A percentile compares a stretch with the other conserved stretches of the same genome.
phyloP scores from a whole-genome alignment of 2,329 filamentous ascomycete species.

The Epichloe glyceriae region DNA sequence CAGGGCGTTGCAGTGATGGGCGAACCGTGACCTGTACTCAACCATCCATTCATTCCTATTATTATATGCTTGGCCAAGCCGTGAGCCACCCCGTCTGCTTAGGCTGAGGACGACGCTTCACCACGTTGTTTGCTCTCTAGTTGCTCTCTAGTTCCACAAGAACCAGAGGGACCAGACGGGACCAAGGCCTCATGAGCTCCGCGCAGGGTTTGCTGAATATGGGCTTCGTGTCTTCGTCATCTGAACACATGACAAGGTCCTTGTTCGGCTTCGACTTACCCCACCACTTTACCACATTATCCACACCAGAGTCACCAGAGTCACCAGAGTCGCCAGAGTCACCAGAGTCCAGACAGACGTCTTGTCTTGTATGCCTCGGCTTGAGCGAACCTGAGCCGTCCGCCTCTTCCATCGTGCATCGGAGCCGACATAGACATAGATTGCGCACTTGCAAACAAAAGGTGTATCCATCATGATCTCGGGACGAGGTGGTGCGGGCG shows the following conservation, averaged over 20 bases:
- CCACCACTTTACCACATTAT: background rate
- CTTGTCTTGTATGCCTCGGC: background rate
- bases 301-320: background rate
- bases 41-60: background rate
- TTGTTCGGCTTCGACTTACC: background rate
- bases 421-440: background rate
- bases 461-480: conserved; percentile 29
- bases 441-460: background rate
- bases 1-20: background rate
- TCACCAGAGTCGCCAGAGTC: background rate
- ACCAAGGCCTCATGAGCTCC: background rate
- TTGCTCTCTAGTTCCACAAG: background rate
- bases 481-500: conserved; percentile 31
- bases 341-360: background rate
- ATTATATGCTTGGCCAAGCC: background rate
- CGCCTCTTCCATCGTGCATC: background rate
- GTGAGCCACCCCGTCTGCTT: background rate
- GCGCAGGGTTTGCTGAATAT: background rate
- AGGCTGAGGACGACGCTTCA: background rate
- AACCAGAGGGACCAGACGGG: background rate
- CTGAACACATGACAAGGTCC: background rate
- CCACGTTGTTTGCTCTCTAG: background rate
- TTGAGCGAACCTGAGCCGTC: background rate
- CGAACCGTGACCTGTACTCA: background rate
- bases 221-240: background rate